phyloP scores from a whole-genome alignment of 208 protist species.

The Trypanosoma brucei region DNA sequence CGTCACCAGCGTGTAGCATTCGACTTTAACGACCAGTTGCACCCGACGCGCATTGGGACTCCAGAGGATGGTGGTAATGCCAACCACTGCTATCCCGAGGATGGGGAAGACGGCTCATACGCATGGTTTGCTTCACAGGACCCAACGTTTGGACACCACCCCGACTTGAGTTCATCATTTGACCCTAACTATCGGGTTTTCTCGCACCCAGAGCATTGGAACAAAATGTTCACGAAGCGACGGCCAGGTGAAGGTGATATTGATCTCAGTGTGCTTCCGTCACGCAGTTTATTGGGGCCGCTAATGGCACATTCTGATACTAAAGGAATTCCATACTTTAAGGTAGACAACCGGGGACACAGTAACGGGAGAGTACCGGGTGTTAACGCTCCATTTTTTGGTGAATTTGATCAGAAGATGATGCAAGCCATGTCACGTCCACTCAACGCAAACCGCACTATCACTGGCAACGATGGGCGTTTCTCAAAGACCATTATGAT shows the following conservation, averaged over 20 bases:
- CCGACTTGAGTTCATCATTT: constrained; percentile 57
- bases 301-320: constrained; percentile 80
- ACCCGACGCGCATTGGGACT: constrained; percentile 49
- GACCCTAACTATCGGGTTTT: constrained; percentile 82
- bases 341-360: constrained; percentile 61
- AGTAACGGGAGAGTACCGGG: constrained; percentile 70
- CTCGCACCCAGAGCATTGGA: constrained; percentile 87
- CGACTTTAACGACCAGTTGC: constrained; percentile 84
- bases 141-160: constrained; percentile 46
- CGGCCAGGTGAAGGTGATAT: constrained; percentile 84
- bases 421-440: constrained; percentile 87
- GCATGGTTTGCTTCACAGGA: constrained; percentile 73
- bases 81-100: constrained; percentile 5
- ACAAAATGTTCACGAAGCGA: constrained; percentile 86
- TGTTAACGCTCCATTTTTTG: constrained; percentile 78
- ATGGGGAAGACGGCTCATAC: not conserved
- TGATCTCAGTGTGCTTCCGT: constrained; percentile 48
- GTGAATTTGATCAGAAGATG: constrained; percentile 85
- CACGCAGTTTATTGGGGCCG: constrained; percentile 64
- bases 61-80: not conserved
- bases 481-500: constrained; percentile 88
- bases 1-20: constrained; percentile 88
- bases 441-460: constrained; percentile 67
- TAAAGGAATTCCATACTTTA: constrained; percentile 52
- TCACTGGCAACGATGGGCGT: constrained; percentile 78